Evolutionary conservation across 2,329 filamentous ascomycete genomes (phyloP), one percentile per base, ranked within the genome.

Genomic region (Beauveria varroae): DNA sequence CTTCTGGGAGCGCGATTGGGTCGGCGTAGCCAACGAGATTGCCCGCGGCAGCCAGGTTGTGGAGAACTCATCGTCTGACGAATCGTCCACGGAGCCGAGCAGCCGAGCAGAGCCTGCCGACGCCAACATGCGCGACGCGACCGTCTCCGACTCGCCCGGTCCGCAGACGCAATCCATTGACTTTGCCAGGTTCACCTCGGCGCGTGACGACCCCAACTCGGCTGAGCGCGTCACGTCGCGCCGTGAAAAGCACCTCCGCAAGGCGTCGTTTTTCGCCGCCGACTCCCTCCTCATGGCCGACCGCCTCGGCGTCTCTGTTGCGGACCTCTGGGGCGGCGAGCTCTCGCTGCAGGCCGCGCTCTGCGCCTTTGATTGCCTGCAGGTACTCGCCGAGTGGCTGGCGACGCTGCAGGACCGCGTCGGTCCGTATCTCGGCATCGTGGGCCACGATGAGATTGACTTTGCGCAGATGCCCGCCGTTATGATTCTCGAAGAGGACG

Each of bases 201-300:
- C 34, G 34, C 16, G 16, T 28, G 53, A 47, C 52, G 30, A 62
- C 26, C n/a, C 20, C 8, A 59, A 55, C 53, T 61, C 61, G 18
- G 43, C 52, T 18, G 62, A 63, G 41, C 55, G 26, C 41, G 67
- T 9, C 63, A 72, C 51, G 30, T 65, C 89, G 0, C 87, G 89
- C 62, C 87, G 92, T 3, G 93, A 99, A 75, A 89, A 87, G 65
- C 91, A 96, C 69, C 80, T 98, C 22, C 88, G 93, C 49, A 96
- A 93, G 72, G 95, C 95, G n/a, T 95, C 93, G 0, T 96, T 92
- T 70, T 96, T 96, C 70, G 95, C 95, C 1, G 92, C 91, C 1
- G 92, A 97, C 72, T 96, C 93, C 0, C 83, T 99, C 9, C 86
- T 87, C 30, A 95, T 95, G 85, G 89, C 91, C 2, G 90, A 96